Percentiles rank a stretch among this genome's conserved stretches.
These are phyloP conservation scores for Rossbeevera mucosa DNA, from an alignment of 768 basidiomycete species.

Conservation along the genomic window DNA sequence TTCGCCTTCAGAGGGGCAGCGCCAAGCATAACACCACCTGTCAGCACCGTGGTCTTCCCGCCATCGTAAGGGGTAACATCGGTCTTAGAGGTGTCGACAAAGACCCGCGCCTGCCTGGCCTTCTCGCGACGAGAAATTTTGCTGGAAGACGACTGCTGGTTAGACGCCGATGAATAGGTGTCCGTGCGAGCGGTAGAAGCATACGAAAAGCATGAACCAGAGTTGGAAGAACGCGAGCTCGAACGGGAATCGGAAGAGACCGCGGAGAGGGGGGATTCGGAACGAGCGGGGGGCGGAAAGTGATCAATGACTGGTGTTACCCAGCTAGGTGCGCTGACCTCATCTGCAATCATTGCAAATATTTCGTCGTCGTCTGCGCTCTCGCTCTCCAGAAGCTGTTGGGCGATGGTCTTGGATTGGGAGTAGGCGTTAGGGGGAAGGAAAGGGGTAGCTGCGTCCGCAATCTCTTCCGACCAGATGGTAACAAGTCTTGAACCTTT, in stretches of 20 bases:
- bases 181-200: constrained; percentile 54
- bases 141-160: constrained; percentile 39
- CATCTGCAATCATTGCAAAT: constrained; percentile 70
- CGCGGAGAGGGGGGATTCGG: constrained; percentile 55
- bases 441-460: constrained; percentile 20
- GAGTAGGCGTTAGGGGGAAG: constrained; percentile 16
- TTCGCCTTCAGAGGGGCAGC: constrained; percentile 35
- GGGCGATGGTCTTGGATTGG: constrained; percentile 61
- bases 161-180: constrained; percentile 40
- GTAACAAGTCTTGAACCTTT: constrained; percentile 47
- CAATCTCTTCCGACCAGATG: constrained; percentile 61
- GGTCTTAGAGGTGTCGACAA: constrained; percentile 67
- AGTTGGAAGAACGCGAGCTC: constrained; percentile 63
- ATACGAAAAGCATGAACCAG: constrained; percentile 70
- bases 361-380: constrained; percentile 66
- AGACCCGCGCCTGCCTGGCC: constrained; percentile 65
- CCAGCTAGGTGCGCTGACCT: constrained; percentile 67
- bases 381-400: constrained; percentile 70
- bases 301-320: constrained; percentile 57
- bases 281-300: constrained; percentile 51
- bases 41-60: constrained; percentile 83
- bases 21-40: constrained; percentile 85
- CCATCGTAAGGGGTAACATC: constrained; percentile 84
- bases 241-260: constrained; percentile 49
- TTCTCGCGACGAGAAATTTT: constrained; percentile 67